Conservation (phyloP, 768 basidiomycete genomes). For the Boletus sp. region DNA sequence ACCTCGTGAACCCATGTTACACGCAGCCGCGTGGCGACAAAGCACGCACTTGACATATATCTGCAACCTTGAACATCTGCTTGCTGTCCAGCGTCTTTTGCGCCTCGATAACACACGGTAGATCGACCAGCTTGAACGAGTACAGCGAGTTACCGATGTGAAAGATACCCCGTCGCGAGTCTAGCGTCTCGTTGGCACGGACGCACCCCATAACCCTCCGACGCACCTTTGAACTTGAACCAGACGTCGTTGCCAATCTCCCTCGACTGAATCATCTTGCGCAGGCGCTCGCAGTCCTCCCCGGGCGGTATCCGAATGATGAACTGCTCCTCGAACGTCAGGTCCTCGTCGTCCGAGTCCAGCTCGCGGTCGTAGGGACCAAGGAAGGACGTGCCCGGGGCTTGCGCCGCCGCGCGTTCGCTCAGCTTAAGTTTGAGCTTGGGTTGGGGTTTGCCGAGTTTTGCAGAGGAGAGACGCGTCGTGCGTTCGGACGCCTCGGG, state of each 20-base stretch:
- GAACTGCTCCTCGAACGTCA: conserved; percentile 97
- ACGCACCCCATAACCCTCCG: neutral
- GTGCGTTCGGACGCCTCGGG: conserved; percentile 44
- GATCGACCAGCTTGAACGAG: conserved; percentile 91
- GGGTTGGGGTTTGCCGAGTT: conserved; percentile 52
- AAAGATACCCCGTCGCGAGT: conserved; percentile 88
- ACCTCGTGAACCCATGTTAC: conserved; percentile 8
- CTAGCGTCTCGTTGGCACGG: conserved; percentile 40
- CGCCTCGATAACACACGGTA: conserved; percentile 90
- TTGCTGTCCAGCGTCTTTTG: conserved; percentile 96
- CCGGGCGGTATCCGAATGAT: conserved; percentile 86
- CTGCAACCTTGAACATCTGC: conserved; percentile 98
- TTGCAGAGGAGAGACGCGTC: conserved; percentile 54
- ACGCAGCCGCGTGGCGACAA: conserved; percentile 1
- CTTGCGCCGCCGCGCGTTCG: conserved; percentile 76
- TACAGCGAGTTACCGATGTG: conserved; percentile 80
- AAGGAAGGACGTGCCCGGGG: conserved; percentile 84
- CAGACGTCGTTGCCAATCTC: conserved; percentile 84
- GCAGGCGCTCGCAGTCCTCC: conserved; percentile 73
- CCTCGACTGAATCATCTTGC: conserved; percentile 77
- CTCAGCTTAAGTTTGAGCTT: conserved; percentile 88
- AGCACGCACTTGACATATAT: conserved; percentile 85
- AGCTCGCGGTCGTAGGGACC: conserved; percentile 93
- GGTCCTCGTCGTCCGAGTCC: conserved; percentile 92
- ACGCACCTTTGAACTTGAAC: conserved; percentile 95